Base-by-base conservation (phyloP, 2,329 filamentous ascomycete species). In the Alternaria sp. region DNA sequence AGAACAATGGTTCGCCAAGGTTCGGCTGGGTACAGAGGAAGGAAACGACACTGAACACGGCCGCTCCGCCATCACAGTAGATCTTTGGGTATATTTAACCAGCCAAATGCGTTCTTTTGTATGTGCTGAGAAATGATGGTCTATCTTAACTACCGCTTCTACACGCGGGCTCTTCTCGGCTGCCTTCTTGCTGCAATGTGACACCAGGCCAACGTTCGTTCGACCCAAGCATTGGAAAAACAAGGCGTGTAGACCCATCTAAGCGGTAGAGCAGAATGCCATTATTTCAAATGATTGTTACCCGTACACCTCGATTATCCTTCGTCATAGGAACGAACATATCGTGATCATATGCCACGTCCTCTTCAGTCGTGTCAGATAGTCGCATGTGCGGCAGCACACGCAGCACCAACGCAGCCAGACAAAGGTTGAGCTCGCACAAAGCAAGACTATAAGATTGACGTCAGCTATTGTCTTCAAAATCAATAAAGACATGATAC, bases 261-360 rank as follows among this genome's bases (percentile, higher is more conserved):
- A 10, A 7, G 11, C 13, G 8, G 9, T 21, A 40, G 14, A 17
- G 3, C 7, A 5, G 4, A 17, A 21, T 37, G n/a, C 36, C 8
- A 14, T 10, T 14, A 14, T 10, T 34, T 26, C 24, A 50, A 1
- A 21, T 61, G 13, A 70, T 67, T 13, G 53, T 65, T 13, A 70
- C 66, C 10, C 63, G 58, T 2, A 70, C 63, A n/a, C 68, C 68
- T 56, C 63, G 60, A 31, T 63, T 62, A 14, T 67, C 55, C 53
- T 70, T 70, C 2, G 68, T 68, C 66, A 69, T 69, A 4, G 68
- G 68, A 21, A 70, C 64, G 48, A 70, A 71, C 67, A 71, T 70
- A 8, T 70, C 69, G 17, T 72, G 61, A 31, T 72, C 65, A 24
- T 70, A 72, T 0, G 59, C 51, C 13, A 72, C 29, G 29, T 72